Base-by-base conservation (phyloP, 306 rosid genomes). In the Rosa chinensis region DNA sequence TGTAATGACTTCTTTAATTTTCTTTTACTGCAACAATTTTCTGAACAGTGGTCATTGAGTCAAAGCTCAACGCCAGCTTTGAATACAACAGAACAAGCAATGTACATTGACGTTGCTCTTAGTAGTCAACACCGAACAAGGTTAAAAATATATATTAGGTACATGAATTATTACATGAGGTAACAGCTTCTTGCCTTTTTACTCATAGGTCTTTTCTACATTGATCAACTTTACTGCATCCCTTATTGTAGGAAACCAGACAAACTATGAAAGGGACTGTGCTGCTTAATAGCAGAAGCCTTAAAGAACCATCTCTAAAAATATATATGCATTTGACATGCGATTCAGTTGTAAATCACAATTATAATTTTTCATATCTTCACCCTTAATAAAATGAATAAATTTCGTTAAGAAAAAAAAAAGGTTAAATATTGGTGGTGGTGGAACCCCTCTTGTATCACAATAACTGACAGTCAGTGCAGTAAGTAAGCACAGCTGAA, bases 181-280 rank as follows among this genome's bases (percentile, higher is more conserved):
- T 4, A 42, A 67, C 32, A 68, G 32, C 49, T 68, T 42, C 42
- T 69, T 69, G 10, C 32, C 32, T 21, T 69, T 69, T 11, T 45
- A 43, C 37, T 69, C 73, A n/a, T 8, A 40, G 52, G 13, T 68
- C 55, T 44, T n/a, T 43, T 70, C 8, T 71, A 48, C 18, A 25
- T 71, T 48, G 42, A 47, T 28, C 28, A 71, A 8, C n/a, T 44
- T 63, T 13, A 63, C 16, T 20, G 52, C n/a, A 10, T 44, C 32
- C 55, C 55, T 70, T 70, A 21, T 2, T 12, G 28, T 5, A 49
- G 25, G 32, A 25, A 72, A 72, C 63, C 47, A 28, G 16, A 37
- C 6, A 55, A 23, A 21, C 37, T 63, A 72, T 50, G 76, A 52
- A 72, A 18, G 76, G 63, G 62, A 72, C 13, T 35, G 23, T 50